phyloP scores from a whole-genome alignment of 139 green algal genomes.

The Pleodorina starrii region DNA sequence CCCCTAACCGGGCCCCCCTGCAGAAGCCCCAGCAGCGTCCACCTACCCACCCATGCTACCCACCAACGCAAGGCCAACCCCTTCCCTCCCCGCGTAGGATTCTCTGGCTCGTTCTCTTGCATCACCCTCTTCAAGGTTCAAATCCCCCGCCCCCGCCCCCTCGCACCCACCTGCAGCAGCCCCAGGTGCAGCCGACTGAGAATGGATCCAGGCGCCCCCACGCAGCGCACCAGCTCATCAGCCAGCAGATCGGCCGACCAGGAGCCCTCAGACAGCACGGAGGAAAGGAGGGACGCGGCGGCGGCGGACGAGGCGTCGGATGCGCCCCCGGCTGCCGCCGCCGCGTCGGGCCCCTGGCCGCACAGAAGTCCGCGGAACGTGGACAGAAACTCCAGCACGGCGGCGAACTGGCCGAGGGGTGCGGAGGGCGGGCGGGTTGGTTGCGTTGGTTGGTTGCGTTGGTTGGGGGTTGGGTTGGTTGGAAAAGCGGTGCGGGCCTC shows the following conservation, averaged over 20 bases:
- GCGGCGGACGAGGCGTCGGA: neutral
- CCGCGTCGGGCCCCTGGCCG: neutral
- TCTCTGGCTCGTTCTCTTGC: too few relatives aligned
- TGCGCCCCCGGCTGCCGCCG: too few relatives aligned
- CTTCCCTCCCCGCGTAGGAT: too few relatives aligned
- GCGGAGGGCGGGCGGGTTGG: too few relatives aligned
- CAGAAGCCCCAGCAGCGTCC: too few relatives aligned
- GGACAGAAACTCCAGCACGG: slow-evolving; percentile 41
- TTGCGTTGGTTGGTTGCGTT: too few relatives aligned
- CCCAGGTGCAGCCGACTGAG: slow-evolving; percentile 23
- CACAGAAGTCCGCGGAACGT: slow-evolving; percentile 16
- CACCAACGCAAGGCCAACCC: too few relatives aligned
- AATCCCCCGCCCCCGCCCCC: too few relatives aligned
- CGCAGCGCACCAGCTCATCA: slow-evolving; percentile 28
- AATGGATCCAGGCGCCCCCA: slow-evolving; percentile 11
- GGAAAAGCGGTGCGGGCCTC: neutral
- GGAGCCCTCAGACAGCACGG: neutral
- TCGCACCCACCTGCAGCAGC: slow-evolving; percentile 31
- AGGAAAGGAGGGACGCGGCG: neutral
- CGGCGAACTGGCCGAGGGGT: slow-evolving; percentile 14
- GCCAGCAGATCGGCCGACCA: slow-evolving; percentile 21
- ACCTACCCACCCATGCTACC: too few relatives aligned
- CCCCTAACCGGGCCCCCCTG: too few relatives aligned
- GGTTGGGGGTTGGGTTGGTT: too few relatives aligned
- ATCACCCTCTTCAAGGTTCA: too few relatives aligned